Evolutionary conservation across 73 alveolate genomes (phyloP).

Genomic region (Stentor coeruleus): DNA sequence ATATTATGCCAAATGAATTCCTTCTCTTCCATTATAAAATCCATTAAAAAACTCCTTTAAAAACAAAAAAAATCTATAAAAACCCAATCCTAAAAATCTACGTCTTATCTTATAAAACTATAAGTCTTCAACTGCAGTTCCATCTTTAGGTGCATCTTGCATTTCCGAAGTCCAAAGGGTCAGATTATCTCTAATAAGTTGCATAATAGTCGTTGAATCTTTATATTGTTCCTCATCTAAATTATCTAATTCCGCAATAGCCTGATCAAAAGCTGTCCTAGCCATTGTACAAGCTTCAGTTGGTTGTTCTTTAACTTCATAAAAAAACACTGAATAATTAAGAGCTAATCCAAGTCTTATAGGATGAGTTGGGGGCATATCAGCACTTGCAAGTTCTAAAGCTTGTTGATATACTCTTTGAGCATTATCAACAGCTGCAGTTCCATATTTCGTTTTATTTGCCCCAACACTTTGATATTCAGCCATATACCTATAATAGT

Average conservation of each 20-base stretch:
- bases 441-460: conserved; percentile 56
- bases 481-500: conserved; percentile 89
- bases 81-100: too few species aligned
- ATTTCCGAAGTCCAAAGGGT: conserved; percentile 53
- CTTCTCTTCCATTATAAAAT: too few species aligned
- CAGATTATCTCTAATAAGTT: conserved; percentile 52
- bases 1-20: too few species aligned
- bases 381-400: conserved; percentile 63
- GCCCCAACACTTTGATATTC: conserved; percentile 81
- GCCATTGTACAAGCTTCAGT: conserved; percentile 73
- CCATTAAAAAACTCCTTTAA: too few species aligned
- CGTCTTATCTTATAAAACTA: too few species aligned
- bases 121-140: conserved; percentile 17
- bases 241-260: conserved; percentile 62
- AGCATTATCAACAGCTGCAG: conserved; percentile 73
- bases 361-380: conserved; percentile 78
- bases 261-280: conserved; percentile 61
- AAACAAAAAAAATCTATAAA: too few species aligned
- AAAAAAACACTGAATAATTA: conserved; percentile 86
- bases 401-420: conserved; percentile 79
- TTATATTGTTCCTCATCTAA: conserved; percentile 55
- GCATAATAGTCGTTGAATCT: conserved; percentile 55
- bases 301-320: conserved; percentile 78
- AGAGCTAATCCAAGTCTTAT: conserved; percentile 88
- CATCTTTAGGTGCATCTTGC: conserved; percentile 39